Evolutionary conservation across 2,329 filamentous ascomycete genomes (phyloP).

Genomic region (Acrodontium crateriforme): DNA sequence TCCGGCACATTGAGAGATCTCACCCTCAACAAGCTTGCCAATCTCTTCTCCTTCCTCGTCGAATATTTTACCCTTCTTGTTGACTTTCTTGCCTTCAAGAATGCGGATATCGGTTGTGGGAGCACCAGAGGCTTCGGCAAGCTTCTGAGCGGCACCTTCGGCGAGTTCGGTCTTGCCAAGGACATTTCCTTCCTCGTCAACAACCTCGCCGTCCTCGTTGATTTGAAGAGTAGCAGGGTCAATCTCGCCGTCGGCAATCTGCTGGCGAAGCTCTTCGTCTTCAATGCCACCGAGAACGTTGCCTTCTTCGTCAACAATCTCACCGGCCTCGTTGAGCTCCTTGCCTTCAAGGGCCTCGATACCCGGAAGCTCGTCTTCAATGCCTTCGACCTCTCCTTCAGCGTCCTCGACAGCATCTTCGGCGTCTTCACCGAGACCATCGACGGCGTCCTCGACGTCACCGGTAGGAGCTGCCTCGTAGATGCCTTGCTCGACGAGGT

Average conservation of each 20-base stretch:
- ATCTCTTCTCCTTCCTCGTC: conserved; percentile 37
- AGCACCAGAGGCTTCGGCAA: conserved; percentile 26
- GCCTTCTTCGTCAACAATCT: conserved; percentile 35
- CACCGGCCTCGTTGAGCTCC: conserved; percentile 36
- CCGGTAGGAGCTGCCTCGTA: conserved; percentile 23
- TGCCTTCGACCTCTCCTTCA: conserved; percentile 20
- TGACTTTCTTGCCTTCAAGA: conserved; percentile 39
- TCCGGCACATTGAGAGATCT: conserved; percentile 29
- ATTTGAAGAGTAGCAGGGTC: conserved; percentile 36
- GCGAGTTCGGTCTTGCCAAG: conserved; percentile 37
- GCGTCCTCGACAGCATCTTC: conserved; percentile 18
- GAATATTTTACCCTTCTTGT: conserved; percentile 41
- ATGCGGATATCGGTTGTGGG: conserved; percentile 29
- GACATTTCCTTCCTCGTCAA: conserved; percentile 37
- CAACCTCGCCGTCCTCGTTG: conserved; percentile 37
- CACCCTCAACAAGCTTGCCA: conserved; percentile 34
- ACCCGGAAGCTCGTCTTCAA: conserved; percentile 37
- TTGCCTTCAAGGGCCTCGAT: conserved; percentile 39
- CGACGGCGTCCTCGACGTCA: conserved; percentile 9
- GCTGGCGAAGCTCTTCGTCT: conserved; percentile 27
- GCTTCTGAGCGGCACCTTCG: conserved; percentile 34
- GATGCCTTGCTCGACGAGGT: conserved; percentile 31
- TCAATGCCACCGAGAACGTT: conserved; percentile 37
- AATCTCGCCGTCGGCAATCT: conserved; percentile 24
- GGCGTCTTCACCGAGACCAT: conserved; percentile 12